Evolutionary conservation across 345 rosid species (phyloP).

Genomic region (Ricinus communis): DNA sequence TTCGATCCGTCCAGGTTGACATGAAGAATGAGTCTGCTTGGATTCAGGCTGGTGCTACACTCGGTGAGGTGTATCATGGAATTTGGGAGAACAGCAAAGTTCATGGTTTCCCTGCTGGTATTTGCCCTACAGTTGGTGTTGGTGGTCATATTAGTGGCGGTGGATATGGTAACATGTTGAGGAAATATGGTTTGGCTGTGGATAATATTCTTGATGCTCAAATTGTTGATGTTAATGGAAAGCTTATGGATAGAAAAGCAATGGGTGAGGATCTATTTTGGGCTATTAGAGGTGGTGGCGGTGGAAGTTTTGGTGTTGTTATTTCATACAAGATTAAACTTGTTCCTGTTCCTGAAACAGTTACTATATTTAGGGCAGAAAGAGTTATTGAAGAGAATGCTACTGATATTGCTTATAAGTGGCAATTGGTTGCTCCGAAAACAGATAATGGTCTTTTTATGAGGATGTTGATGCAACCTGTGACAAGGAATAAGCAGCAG

Average conservation of each 20-base stretch:
- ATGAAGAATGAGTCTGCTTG: constrained; percentile 39
- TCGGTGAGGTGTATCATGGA: constrained; percentile 48
- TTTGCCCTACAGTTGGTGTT: constrained; percentile 67
- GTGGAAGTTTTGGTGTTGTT: constrained; percentile 54
- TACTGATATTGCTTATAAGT: constrained; percentile 27
- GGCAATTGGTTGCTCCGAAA: constrained; percentile 55
- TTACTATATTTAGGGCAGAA: constrained; percentile 50
- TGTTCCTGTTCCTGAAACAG: constrained; percentile 47
- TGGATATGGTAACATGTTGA: constrained; percentile 56
- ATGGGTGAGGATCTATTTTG: constrained; percentile 69
- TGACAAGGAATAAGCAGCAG: constrained; percentile 24
- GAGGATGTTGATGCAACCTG: constrained; percentile 65
- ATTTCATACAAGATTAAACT: constrained; percentile 52
- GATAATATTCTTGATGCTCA: constrained; percentile 55
- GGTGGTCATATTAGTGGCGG: constrained; percentile 70
- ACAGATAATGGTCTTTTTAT: constrained; percentile 50
- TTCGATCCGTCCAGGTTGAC: constrained; percentile 35
- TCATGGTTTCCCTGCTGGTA: constrained; percentile 56
- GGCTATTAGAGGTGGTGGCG: constrained; percentile 68
- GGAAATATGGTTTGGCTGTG: constrained; percentile 54
- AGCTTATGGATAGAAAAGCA: constrained; percentile 36
- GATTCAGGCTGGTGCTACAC: constrained; percentile 54
- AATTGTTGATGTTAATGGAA: constrained; percentile 54
- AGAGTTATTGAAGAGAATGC: constrained; percentile 32
- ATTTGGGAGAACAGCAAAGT: constrained; percentile 46